Conservation (phyloP, 495 filamentous ascomycete species). For the Elasticomyces elasticus region DNA sequence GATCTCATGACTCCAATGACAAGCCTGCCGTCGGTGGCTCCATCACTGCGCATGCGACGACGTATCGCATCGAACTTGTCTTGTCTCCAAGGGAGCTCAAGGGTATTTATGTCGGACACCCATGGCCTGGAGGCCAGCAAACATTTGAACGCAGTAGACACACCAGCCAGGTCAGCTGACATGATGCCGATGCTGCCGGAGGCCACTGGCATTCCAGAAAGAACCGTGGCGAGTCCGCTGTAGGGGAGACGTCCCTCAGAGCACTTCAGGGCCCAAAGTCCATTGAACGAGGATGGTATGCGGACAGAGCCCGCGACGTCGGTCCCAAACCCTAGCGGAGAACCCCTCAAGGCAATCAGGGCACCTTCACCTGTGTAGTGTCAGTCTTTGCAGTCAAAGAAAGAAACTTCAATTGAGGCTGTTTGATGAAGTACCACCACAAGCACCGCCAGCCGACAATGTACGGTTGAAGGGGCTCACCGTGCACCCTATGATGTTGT, state of each 20-base stretch:
- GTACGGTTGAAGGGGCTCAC: conserved; percentile 51
- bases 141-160: not conserved
- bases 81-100: conserved; percentile 2
- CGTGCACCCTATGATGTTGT: conserved; percentile 56
- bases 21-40: not conserved
- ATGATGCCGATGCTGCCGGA: not conserved
- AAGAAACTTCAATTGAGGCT: too few species aligned
- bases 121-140: not conserved
- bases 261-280: conserved; percentile 1
- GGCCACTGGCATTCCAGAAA: not conserved
- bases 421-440: conserved; percentile 35
- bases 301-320: conserved; percentile 17
- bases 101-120: not conserved
- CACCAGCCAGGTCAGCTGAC: not conserved
- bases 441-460: conserved; percentile 53
- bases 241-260: not conserved
- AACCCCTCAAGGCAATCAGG: conserved; percentile 36
- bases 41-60: not conserved
- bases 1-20: not conserved
- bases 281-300: conserved; percentile 6
- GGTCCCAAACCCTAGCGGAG: conserved; percentile 27
- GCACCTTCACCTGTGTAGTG: conserved; percentile 36
- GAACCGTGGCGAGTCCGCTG: not conserved
- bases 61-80: not conserved
- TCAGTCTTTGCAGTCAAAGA: not conserved